Base-by-base conservation (phyloP, 1,139 yeast species). In the Pneumocystis canis region DNA sequence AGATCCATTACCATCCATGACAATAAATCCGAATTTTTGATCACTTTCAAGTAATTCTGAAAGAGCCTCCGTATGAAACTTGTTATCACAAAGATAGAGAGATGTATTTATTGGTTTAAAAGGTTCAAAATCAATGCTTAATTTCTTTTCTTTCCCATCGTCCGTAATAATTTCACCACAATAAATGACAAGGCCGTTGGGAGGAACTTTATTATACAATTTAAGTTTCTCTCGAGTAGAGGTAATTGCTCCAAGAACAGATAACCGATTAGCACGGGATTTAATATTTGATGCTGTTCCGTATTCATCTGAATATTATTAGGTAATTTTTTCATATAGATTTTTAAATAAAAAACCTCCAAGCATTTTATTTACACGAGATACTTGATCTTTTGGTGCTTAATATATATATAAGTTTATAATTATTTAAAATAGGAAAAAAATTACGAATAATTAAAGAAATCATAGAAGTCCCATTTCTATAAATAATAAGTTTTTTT, bases 1-100 rank as follows among this genome's bases (percentile, higher is more conserved):
- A 3, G 97, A 88, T 65, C 98, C 98, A 75, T 89, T 89, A 88
- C 98, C 98, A 77, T 92, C 98, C 98, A 92, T 92, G 71, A 92
- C 85, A 71, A 92, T 92, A 78, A 92, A 92, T 62, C 98, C 98
- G 71, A 90, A 92, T 76, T 89, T 83, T 74, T 94, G 96, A 75
- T 92, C 98, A 68, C 89, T 84, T 78, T 92, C 97, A 69, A 92
- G 80, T 73, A 92, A 81, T 77, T 92, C 98, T 62, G 95, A 83
- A 66, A 92, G 81, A 2, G 96, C 97, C 76, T 92, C 98, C 40
- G 96, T 95, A 76, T 92, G 98, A 80, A 92, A 92, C 75, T 90
- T 92, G 79, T 90, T 90, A 79, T 92, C 98, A 83, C 98, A 92
- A 70, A 90, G 77, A 75, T 92, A 92, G 72, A 92, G 80, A 16